These are phyloP conservation scores for Dictyophora rubrovolvata DNA, from an alignment of 768 basidiomycete species.

Conservation along the genomic window DNA sequence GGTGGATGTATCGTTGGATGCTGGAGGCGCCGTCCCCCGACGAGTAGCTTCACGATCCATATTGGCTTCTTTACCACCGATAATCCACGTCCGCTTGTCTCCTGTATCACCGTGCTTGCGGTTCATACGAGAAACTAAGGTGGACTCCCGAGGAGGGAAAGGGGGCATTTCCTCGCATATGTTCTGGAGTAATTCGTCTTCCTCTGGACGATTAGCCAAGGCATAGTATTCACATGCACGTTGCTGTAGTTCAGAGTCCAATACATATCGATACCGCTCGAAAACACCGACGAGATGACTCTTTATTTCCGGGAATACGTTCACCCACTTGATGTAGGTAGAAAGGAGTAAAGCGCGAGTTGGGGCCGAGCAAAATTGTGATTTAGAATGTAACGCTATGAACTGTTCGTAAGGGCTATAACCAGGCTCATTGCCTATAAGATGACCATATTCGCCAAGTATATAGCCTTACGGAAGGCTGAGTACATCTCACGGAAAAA, in stretches of 20 bases:
- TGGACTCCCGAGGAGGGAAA: slow-evolving; percentile 90
- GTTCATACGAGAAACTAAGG: slow-evolving; percentile 77
- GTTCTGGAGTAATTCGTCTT: slow-evolving; percentile 87
- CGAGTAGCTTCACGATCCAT: slow-evolving; percentile 57
- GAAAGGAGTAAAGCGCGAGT: slow-evolving; percentile 89
- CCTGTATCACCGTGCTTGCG: slow-evolving; percentile 88
- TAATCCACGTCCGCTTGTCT: slow-evolving; percentile 91
- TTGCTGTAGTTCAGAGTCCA: slow-evolving; percentile 96
- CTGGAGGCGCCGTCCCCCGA: slow-evolving; percentile 33
- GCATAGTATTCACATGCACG: slow-evolving; percentile 97
- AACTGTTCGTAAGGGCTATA: slow-evolving; percentile 95
- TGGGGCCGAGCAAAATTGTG: slow-evolving; percentile 85
- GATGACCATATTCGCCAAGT: slow-evolving; percentile 95
- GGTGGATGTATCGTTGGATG: slow-evolving; percentile 24
- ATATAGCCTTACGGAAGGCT: slow-evolving; percentile 63
- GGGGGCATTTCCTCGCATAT: slow-evolving; percentile 99
- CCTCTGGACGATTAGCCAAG: slow-evolving; percentile 72
- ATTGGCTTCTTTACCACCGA: slow-evolving; percentile 90
- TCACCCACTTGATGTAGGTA: slow-evolving; percentile 99
- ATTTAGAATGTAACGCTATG: slow-evolving; percentile 84
- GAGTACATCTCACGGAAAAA: not conserved
- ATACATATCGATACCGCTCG: slow-evolving; percentile 92
- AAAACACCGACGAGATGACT: slow-evolving; percentile 89
- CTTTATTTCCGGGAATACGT: slow-evolving; percentile 98
- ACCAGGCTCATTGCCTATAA: slow-evolving; percentile 90